Base-by-base conservation (phyloP, 169 alveolate species). In the Cryptosporidium bovis region DNA sequence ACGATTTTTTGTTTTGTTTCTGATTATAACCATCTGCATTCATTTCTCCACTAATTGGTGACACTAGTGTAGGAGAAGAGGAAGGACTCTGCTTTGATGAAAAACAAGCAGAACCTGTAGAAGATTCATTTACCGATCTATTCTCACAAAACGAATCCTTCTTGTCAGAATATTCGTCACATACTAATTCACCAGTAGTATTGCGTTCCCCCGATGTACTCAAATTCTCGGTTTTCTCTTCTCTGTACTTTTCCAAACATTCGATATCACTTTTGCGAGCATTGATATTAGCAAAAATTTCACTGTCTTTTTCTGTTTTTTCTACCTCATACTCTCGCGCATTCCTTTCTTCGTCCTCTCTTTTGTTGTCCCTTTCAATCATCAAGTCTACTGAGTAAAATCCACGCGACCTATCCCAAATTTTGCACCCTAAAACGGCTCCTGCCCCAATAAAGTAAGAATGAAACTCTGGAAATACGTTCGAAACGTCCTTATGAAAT, bases 381-480 rank as follows among this genome's bases (percentile, higher is more conserved):
- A 5, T 27, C 40, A 48, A 8, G 48, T 16, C 20, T 18, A 27
- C 10, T 2, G 82, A 27, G 20, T 50, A 27, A 27, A 40, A 40
- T 3, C 48, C 48, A 51, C 18, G 4, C 40, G 65, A 40, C 31
- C 36, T 27, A 0, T 77, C 87, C 87, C 87, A 77, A 15, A 77
- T 62, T 24, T 64, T 56, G 51, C 64, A 60, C 20, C 87, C 87
- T 12, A 77, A 33, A 7, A 77, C 71, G 8, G 87, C 71, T 36
- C 87, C 87, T 2, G 71, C 87, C 10, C 87, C 87, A 36, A 62
- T 60, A 27, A 60, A 77, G n/a, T 56, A 34, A 10, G 69, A 60
- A n/a, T 77, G 87, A 44, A 77, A 53, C 8, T 56, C 69, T 0
- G 87, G 71, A 60, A 77, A 77, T 2, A 77, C 87, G 50, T 77